These are phyloP conservation scores for Penicillium bovifimosum DNA, from an alignment of 495 filamentous ascomycete species.

Conservation along the genomic window DNA sequence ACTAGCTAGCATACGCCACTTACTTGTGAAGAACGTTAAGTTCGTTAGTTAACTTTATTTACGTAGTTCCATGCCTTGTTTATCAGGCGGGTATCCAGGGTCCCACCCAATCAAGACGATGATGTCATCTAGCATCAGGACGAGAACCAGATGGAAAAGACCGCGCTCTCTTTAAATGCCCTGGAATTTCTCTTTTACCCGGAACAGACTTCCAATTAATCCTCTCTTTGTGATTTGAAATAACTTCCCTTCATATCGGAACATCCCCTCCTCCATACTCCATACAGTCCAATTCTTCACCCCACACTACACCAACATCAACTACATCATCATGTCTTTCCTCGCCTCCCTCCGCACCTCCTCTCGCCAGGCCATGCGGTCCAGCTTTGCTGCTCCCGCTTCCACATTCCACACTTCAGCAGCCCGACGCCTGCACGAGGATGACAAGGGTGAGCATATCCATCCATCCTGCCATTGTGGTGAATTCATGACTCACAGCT, in stretches of 20 bases:
- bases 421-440: slow-evolving; percentile 30
- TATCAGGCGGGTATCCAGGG: not conserved
- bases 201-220: not conserved
- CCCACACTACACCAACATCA: not conserved
- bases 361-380: slow-evolving; percentile 18
- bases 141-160: not conserved
- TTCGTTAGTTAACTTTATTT: too few species aligned
- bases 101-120: not conserved
- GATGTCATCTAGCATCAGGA: slow-evolving; percentile 3
- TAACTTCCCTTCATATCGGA: not conserved
- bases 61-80: not conserved
- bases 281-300: not conserved
- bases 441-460: slow-evolving; percentile 31
- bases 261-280: not conserved
- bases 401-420: slow-evolving; percentile 31
- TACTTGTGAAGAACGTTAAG: too few species aligned
- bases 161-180: not conserved
- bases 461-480: not conserved
- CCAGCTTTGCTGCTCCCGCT: slow-evolving; percentile 8
- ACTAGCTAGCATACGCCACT: too few species aligned
- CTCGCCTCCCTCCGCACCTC: slow-evolving; percentile 25
- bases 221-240: not conserved
- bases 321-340: slow-evolving; percentile 25
- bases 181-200: not conserved
- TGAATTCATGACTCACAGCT: not conserved